Evolutionary conservation across 257 asterid species (phyloP).

Genomic region (Scutellaria barbata): DNA sequence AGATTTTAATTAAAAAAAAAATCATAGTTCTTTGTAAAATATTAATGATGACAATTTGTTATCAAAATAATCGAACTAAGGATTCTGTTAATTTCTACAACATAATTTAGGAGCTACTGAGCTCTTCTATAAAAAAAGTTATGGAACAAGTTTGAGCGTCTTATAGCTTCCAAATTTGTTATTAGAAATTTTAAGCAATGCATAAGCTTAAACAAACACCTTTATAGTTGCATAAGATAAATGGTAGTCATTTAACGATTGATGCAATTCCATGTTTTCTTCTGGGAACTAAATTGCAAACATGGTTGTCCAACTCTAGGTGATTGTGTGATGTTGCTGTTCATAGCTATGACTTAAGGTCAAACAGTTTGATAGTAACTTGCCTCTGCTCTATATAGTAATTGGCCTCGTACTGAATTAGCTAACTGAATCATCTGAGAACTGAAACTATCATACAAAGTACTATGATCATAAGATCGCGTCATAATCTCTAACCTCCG

Average conservation of each 20-base stretch:
- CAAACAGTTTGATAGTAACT: conserved; percentile 12
- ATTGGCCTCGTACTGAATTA: conserved; percentile 7
- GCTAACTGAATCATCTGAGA: conserved; percentile 26
- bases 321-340: conserved; percentile 26
- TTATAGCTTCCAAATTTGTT: neutral
- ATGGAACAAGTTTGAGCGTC: neutral
- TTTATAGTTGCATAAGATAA: neutral
- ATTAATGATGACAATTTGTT: neutral
- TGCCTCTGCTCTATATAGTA: conserved; percentile 22
- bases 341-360: conserved; percentile 18
- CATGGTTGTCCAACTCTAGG: conserved; percentile 15
- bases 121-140: neutral
- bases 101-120: neutral
- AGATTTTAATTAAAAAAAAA: neutral
- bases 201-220: neutral
- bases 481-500: conserved; percentile 37
- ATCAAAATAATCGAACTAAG: neutral
- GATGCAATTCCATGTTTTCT: neutral
- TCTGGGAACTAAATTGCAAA: conserved; percentile 3
- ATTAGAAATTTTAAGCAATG: neutral
- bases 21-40: neutral
- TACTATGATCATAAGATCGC: conserved; percentile 15
- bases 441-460: conserved; percentile 25
- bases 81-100: neutral
- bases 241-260: neutral